Conservation (phyloP, 441 rosid species). For the Gossypium davidsonii region DNA sequence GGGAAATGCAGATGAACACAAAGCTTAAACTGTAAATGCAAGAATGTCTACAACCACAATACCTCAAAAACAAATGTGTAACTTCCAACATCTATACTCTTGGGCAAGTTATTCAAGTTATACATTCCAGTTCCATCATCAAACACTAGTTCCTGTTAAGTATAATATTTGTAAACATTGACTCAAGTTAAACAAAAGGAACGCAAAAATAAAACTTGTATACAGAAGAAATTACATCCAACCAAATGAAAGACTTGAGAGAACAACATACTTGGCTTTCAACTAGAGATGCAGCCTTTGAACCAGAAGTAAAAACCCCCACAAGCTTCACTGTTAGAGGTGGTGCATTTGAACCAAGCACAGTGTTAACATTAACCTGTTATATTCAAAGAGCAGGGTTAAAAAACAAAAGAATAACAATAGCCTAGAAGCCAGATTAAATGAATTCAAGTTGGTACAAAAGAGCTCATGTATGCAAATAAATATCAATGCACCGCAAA, state of each 20-base stretch:
- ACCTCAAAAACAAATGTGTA: slow-evolving; percentile 85
- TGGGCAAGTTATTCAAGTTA: slow-evolving; percentile 48
- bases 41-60: slow-evolving; percentile 17
- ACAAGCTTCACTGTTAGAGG: slow-evolving; percentile 66
- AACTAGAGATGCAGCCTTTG: slow-evolving; percentile 47
- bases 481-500: neutral
- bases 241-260: slow-evolving; percentile 4
- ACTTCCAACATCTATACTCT: slow-evolving; percentile 65
- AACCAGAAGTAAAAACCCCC: slow-evolving; percentile 41
- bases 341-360: slow-evolving; percentile 76
- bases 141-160: slow-evolving; percentile 64
- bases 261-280: slow-evolving; percentile 54
- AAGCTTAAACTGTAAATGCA: slow-evolving; percentile 1
- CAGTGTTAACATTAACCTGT: slow-evolving; percentile 84
- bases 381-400: slow-evolving; percentile 12
- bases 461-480: neutral
- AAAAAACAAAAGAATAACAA: neutral
- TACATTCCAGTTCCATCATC: slow-evolving; percentile 41
- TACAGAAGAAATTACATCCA: slow-evolving; percentile 12
- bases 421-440: neutral
- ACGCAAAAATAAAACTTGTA: neutral
- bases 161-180: slow-evolving; percentile 16
- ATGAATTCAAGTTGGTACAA: neutral
- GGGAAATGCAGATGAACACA: slow-evolving; percentile 10
- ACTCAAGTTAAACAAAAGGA: slow-evolving; percentile 4